Evolutionary conservation across 148 eudicot genomes (phyloP).

Genomic region (Selenicereus undatus): DNA sequence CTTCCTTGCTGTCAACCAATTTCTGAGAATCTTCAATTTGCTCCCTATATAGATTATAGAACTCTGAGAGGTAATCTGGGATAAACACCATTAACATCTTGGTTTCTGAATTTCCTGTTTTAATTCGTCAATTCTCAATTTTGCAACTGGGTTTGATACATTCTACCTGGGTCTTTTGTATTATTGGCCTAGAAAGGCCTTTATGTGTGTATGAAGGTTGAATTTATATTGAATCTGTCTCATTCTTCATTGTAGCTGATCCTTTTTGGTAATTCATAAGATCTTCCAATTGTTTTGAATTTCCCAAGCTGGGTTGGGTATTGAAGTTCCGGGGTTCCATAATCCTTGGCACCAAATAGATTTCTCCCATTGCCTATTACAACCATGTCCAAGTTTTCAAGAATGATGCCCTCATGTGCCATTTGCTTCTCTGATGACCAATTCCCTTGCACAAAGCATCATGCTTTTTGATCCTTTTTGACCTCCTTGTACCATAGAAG

Average conservation of each 20-base stretch:
- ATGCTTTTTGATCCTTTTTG: conserved; percentile 17
- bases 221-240: not conserved
- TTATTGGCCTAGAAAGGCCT: not conserved
- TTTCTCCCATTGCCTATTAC: conserved; percentile 1
- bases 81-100: not conserved
- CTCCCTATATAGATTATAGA: not conserved
- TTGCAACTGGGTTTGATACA: conserved; percentile 1
- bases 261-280: not conserved
- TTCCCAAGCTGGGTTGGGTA: not conserved
- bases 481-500: conserved; percentile 24
- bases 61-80: not conserved
- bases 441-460: not conserved
- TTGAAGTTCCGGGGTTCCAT: not conserved
- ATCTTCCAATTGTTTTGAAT: not conserved
- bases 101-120: not conserved
- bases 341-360: not conserved
- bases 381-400: not conserved
- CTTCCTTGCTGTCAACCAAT: not conserved
- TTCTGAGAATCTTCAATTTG: not conserved
- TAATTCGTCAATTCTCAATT: not conserved
- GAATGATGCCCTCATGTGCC: conserved; percentile 4
- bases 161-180: not conserved
- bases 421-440: not conserved
- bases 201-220: not conserved
- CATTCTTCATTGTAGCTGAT: not conserved